These are phyloP conservation scores for Piromyces finnis DNA, from an alignment of 192 early-diverging fungal genomes.

Conservation along the genomic window DNA sequence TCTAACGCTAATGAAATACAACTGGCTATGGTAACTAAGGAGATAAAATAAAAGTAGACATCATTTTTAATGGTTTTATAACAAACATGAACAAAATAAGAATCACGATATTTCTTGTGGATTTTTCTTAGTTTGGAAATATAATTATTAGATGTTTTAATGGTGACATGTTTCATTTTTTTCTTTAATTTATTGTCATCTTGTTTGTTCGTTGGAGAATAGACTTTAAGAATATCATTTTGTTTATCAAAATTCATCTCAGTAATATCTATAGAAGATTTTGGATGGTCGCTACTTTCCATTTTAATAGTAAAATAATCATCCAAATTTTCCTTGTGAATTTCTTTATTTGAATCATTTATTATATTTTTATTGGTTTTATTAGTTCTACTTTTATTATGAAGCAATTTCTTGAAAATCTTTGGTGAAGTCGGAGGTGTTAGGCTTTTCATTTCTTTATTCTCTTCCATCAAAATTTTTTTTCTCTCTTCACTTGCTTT, in stretches of 20 bases:
- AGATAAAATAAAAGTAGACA: background rate
- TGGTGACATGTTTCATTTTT: background rate
- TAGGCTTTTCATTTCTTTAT: background rate
- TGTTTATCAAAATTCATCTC: background rate
- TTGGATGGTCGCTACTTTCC: no score
- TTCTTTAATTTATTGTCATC: background rate
- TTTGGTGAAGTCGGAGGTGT: background rate
- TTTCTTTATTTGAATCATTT: background rate
- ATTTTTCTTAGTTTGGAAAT: background rate
- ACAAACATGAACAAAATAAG: background rate
- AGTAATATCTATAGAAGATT: background rate
- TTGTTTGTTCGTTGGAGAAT: background rate
- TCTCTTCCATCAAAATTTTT: background rate
- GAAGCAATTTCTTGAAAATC: background rate
- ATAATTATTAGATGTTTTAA: background rate
- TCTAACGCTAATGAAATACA: background rate
- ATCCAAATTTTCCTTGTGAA: background rate
- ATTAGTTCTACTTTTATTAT: background rate
- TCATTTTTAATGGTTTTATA: background rate
- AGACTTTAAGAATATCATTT: background rate
- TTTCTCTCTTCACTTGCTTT: background rate
- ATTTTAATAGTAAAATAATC: no score
- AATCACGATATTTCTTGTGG: background rate
- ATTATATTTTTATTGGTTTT: no score
- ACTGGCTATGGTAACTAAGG: background rate